phyloP scores from a whole-genome alignment of 345 rosid genomes.

The Eucalyptus albens region DNA sequence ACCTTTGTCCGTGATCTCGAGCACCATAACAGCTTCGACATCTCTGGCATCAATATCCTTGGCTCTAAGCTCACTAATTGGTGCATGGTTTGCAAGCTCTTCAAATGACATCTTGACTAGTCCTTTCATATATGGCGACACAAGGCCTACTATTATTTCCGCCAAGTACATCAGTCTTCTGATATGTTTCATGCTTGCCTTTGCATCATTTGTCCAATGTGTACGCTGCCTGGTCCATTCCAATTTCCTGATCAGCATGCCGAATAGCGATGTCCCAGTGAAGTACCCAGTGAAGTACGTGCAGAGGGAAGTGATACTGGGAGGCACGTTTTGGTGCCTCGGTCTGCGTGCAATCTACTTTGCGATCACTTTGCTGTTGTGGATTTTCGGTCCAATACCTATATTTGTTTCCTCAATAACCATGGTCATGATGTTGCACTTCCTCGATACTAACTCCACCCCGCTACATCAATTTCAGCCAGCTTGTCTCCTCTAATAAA shows the following conservation, averaged over 20 bases:
- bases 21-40: slow-evolving; percentile 7
- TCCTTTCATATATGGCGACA: slow-evolving; percentile 7
- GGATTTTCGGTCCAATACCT: slow-evolving; percentile 20
- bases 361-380: slow-evolving; percentile 10
- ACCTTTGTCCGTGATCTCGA: slow-evolving; percentile 5
- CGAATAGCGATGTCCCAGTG: slow-evolving; percentile 5
- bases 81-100: slow-evolving; percentile 6
- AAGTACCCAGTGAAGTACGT: background rate
- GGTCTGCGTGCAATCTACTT: slow-evolving; percentile 13
- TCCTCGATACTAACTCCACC: slow-evolving; percentile 2
- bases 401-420: slow-evolving; percentile 13
- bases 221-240: slow-evolving; percentile 3
- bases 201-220: slow-evolving; percentile 13
- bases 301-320: slow-evolving; percentile 6
- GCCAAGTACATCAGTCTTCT: slow-evolving; percentile 15
- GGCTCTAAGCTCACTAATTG: slow-evolving; percentile 17
- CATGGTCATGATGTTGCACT: slow-evolving; percentile 7
- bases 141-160: background rate
- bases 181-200: slow-evolving; percentile 17
- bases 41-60: slow-evolving; percentile 14
- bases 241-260: slow-evolving; percentile 15
- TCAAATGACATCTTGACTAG: background rate
- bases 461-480: slow-evolving; percentile 3
- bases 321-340: slow-evolving; percentile 6
- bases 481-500: background rate